Evolutionary conservation across 305 asterid species (phyloP).

Genomic region (Fraxinus greggii): DNA sequence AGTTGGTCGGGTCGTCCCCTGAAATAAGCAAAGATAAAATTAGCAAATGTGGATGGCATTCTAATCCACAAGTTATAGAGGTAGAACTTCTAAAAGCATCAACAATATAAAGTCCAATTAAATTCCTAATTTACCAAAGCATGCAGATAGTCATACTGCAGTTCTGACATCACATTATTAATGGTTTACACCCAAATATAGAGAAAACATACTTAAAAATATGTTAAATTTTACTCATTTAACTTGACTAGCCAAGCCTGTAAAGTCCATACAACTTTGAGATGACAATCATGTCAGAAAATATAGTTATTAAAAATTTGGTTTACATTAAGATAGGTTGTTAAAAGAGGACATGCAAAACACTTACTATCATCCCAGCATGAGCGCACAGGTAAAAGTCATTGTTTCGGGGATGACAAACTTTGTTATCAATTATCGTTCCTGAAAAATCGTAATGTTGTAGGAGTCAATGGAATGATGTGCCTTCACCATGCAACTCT

Average conservation of each 20-base stretch:
- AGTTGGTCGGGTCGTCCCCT: conserved; percentile 93
- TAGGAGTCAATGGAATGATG: neutral
- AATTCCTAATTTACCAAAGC: neutral
- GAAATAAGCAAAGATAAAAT: neutral
- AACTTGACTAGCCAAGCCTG: neutral
- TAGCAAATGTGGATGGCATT: neutral
- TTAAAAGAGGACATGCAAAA: neutral
- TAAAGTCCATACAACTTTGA: neutral
- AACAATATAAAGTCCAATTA: neutral
- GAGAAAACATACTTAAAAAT: neutral
- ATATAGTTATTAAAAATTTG: neutral
- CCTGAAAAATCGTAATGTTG: conserved; percentile 48
- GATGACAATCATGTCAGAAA: neutral
- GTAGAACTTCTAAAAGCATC: neutral
- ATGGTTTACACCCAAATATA: neutral
- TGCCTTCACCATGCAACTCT: neutral
- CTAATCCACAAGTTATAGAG: neutral
- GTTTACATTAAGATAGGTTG: neutral
- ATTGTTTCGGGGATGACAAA: conserved; percentile 84
- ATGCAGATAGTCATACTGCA: neutral
- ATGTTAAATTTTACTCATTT: neutral
- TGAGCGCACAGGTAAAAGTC: conserved; percentile 96
- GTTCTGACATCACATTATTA: neutral
- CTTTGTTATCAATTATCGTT: conserved; percentile 75
- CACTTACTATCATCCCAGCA: conserved; percentile 83